These are phyloP conservation scores for Primulina huaijiensis DNA, from an alignment of 257 asterid genomes.

Conservation along the genomic window DNA sequence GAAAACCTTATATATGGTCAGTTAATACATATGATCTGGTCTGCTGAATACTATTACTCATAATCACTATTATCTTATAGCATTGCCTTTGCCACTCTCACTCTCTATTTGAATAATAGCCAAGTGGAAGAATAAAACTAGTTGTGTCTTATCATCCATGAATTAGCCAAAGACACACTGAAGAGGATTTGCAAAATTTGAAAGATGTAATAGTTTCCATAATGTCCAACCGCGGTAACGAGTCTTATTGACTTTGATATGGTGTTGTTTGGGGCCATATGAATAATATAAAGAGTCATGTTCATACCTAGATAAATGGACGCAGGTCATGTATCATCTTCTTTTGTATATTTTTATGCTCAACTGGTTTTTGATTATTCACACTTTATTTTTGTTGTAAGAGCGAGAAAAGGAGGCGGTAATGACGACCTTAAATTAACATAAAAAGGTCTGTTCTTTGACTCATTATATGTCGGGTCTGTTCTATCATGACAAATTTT, in stretches of 20 bases:
- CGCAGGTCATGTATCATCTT: too few relatives aligned
- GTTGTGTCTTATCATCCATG: too few relatives aligned
- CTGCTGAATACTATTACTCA: conserved; percentile 4
- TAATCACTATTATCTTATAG: not conserved
- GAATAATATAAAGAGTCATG: not conserved
- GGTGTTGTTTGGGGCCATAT: not conserved
- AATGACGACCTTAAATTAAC: too few relatives aligned
- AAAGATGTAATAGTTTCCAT: too few relatives aligned
- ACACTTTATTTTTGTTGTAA: not conserved
- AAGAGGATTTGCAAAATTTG: too few relatives aligned
- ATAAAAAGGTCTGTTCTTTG: too few relatives aligned
- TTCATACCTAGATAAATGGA: not conserved
- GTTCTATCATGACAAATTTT: not conserved
- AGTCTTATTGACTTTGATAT: not conserved
- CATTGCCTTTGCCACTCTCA: not conserved
- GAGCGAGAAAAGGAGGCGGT: not conserved
- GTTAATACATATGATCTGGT: conserved; percentile 26
- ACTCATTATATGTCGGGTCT: not conserved
- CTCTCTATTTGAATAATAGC: not conserved
- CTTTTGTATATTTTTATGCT: not conserved
- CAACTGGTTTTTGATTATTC: not conserved
- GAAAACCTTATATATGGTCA: conserved; percentile 79
- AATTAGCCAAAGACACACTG: too few relatives aligned
- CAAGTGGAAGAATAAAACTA: too few relatives aligned
- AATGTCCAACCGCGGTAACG: not conserved